A percentile compares a stretch with the other conserved stretches of the same genome.
Conservation (phyloP, 129 eudicot species). For the Centrapalus pauciflorus region DNA sequence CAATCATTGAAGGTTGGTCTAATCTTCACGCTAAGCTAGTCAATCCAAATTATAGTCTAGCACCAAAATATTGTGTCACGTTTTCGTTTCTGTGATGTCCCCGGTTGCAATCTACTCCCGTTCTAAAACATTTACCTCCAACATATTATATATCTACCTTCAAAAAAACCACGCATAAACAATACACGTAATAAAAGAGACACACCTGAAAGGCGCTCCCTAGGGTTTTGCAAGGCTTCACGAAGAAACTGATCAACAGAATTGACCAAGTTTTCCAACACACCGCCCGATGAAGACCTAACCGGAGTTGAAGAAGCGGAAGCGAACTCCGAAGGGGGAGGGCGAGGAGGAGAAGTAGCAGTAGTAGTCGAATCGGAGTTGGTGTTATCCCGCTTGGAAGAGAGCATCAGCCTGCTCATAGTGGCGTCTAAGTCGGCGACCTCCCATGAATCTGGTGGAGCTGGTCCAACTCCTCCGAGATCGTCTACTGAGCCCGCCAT, state of each 20-base stretch:
- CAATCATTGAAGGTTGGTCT: background rate
- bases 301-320: constrained; percentile 15
- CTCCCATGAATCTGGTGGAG: constrained; percentile 58
- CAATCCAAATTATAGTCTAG: background rate
- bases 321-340: constrained; percentile 16
- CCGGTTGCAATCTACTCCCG: background rate
- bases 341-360: constrained; percentile 10
- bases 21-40: background rate
- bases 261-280: constrained; percentile 56
- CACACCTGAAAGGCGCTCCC: constrained; percentile 80
- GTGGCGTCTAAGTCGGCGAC: constrained; percentile 50
- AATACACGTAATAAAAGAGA: background rate
- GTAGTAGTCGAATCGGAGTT: constrained; percentile 20
- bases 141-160: background rate
- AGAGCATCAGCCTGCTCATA: constrained; percentile 46
- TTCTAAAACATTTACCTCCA: background rate
- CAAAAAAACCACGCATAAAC: background rate
- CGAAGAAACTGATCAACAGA: constrained; percentile 96
- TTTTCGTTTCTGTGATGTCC: background rate
- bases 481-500: constrained; percentile 46
- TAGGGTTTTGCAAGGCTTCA: constrained; percentile 96
- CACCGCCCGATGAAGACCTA: constrained; percentile 28
- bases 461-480: constrained; percentile 35
- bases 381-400: constrained; percentile 26
- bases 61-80: background rate